phyloP scores from a whole-genome alignment of 768 basidiomycete genomes.

The Melanogaster broomeanus region DNA sequence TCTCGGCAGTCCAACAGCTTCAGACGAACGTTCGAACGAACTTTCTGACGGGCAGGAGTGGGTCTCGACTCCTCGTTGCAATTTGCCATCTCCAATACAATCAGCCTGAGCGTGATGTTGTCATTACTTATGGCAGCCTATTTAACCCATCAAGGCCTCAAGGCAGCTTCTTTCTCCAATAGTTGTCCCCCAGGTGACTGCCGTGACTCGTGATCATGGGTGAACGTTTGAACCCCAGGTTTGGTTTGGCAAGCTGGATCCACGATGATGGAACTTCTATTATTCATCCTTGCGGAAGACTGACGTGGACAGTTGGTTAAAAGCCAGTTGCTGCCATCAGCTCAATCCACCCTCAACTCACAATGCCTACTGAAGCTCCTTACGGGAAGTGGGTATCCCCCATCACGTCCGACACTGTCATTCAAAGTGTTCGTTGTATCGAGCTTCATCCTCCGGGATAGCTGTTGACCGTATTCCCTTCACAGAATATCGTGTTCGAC shows the following conservation, averaged over 20 bases:
- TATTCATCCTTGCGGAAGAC: neutral
- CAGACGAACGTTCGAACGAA: too few relatives aligned
- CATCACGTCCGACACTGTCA: slow-evolving; percentile 50
- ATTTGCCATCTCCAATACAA: too few relatives aligned
- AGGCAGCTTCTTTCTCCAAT: neutral
- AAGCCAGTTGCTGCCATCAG: neutral
- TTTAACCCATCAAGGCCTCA: too few relatives aligned
- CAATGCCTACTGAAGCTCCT: slow-evolving; percentile 34
- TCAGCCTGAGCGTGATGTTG: too few relatives aligned
- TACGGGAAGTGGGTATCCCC: slow-evolving; percentile 63
- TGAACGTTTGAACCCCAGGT: too few relatives aligned
- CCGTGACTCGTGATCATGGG: too few relatives aligned
- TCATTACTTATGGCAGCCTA: too few relatives aligned
- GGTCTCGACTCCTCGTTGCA: too few relatives aligned
- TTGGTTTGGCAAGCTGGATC: neutral
- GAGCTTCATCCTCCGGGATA: slow-evolving; percentile 34
- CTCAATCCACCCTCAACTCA: neutral
- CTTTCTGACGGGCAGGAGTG: too few relatives aligned
- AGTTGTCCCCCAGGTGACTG: too few relatives aligned
- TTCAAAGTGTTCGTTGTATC: slow-evolving; percentile 37
- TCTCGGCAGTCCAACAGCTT: too few relatives aligned
- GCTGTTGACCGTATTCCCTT: neutral
- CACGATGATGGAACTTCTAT: neutral
- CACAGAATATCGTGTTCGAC: slow-evolving; percentile 27
- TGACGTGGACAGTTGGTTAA: neutral